A percentile compares a stretch with the other conserved stretches of the same genome.
Conservation (phyloP, 306 rosid genomes). For the Pyrus betulifolia region DNA sequence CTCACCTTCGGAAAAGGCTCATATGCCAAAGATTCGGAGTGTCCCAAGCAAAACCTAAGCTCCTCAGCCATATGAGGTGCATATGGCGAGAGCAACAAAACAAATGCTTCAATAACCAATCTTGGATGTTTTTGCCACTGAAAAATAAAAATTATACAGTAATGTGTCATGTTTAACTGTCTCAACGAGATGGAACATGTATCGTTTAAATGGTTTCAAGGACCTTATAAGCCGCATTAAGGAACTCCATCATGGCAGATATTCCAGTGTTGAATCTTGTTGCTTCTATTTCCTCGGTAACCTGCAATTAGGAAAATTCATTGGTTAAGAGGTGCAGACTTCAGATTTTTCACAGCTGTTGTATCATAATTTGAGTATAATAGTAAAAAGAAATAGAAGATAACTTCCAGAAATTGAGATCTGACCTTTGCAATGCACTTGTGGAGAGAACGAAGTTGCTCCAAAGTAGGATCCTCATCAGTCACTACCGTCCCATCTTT, state of each 20-base stretch:
- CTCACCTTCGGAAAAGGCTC: conserved; percentile 82
- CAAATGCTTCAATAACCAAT: conserved; percentile 65
- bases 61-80: conserved; percentile 98
- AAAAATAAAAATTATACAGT: conserved; percentile 4
- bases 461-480: conserved; percentile 72
- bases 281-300: conserved; percentile 86
- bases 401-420: conserved; percentile 12
- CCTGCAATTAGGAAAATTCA: conserved; percentile 43
- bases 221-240: conserved; percentile 87
- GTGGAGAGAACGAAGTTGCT: conserved; percentile 82
- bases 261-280: conserved; percentile 97
- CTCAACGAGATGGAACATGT: neutral
- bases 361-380: neutral
- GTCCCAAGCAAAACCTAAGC: conserved; percentile 93
- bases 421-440: conserved; percentile 91
- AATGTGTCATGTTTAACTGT: neutral
- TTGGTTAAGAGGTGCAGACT: conserved; percentile 19
- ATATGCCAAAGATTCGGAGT: conserved; percentile 58
- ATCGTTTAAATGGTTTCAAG: neutral
- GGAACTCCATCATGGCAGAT: conserved; percentile 97
- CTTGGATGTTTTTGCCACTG: conserved; percentile 93
- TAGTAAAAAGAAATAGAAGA: neutral
- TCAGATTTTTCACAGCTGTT: too few species aligned
- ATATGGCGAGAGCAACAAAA: conserved; percentile 82
- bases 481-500: conserved; percentile 66